Base-by-base conservation (phyloP, 345 rosid species). In the Gossypium herbaceum region DNA sequence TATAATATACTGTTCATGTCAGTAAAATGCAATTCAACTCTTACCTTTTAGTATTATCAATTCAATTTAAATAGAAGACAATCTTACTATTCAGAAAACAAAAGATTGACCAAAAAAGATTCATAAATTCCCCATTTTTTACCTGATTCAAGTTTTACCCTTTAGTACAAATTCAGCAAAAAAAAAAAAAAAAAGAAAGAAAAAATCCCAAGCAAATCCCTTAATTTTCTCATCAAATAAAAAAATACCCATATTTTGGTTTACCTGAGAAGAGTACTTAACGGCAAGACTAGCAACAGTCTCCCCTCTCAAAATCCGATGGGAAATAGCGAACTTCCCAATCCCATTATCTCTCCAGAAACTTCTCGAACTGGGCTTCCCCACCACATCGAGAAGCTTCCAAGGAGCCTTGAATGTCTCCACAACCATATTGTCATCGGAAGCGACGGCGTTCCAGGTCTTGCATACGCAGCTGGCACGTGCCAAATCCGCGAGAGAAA, bases 231-330 rank as follows among this genome's bases (percentile, higher is more conserved):
- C 71, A 34, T 1, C 39, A 67, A 29, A 50, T 2, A 27, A n/a
- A 10, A 10, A 16, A 41, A 44, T 9, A 73, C 47, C 61, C 60
- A 41, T n/a, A 9, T 20, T 17, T 62, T 22, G 24, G 3, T 22
- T 50, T 75, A 94, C 98, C 92, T 94, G 98, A 73, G 86, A 94
- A 1, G 98, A 91, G 76, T 92, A 94, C 81, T 91, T 94, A 4
- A 91, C 97, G 24, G 97, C 94, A 51, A 92, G 97, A 71, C 92
- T 80, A 2, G 93, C 86, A 3, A 94, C 89, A 56, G 82, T 82
- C 44, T 92, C 94, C 44, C 91, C 92, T 60, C 88, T 86, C 34
- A 51, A 75, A 72, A 94, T 81, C 84, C 84, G 82, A 66, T 94
- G 97, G 43, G 97, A 92, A 72, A 94, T 79, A 4, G 97, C 92